A percentile compares a stretch with the other conserved stretches of the same genome.
These are phyloP conservation scores for Parachlorella kessleri DNA, from an alignment of 139 green algal genomes.

Conservation along the genomic window DNA sequence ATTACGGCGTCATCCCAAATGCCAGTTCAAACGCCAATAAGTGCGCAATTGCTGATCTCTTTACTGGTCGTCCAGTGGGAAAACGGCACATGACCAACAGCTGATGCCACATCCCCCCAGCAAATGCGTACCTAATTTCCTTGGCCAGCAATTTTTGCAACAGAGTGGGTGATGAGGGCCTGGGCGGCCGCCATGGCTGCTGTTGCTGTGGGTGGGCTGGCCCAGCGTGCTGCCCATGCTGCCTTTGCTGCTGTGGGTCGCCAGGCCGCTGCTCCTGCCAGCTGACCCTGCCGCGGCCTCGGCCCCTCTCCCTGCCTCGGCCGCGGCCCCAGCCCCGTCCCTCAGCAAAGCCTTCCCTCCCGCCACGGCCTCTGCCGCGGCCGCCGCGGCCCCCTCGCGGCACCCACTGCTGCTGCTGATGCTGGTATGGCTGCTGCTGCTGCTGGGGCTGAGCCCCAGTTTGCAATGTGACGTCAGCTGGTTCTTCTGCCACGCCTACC, in stretches of 20 bases:
- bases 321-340: not conserved
- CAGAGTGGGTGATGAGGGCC: slow-evolving; percentile 36
- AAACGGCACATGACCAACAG: too few relatives aligned
- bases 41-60: too few relatives aligned
- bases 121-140: slow-evolving; percentile 60
- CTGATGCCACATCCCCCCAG: too few relatives aligned
- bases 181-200: slow-evolving; percentile 3
- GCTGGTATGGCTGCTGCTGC: slow-evolving; percentile 10
- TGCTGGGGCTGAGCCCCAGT: not conserved
- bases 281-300: not conserved
- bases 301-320: not conserved
- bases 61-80: too few relatives aligned
- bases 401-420: slow-evolving; percentile 2
- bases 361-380: not conserved
- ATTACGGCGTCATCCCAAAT: too few relatives aligned
- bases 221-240: not conserved
- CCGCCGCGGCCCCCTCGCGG: not conserved
- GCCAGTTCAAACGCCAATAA: too few relatives aligned
- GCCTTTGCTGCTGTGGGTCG: not conserved
- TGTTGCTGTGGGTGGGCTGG: slow-evolving; percentile 2
- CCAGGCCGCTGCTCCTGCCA: slow-evolving; percentile 12
- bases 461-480: not conserved
- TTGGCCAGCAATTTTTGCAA: slow-evolving; percentile 64
- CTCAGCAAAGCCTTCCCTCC: not conserved
- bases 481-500: too few relatives aligned